Base-by-base conservation (phyloP, 2,329 filamentous ascomycete species). In the Fusarium sp. region DNA sequence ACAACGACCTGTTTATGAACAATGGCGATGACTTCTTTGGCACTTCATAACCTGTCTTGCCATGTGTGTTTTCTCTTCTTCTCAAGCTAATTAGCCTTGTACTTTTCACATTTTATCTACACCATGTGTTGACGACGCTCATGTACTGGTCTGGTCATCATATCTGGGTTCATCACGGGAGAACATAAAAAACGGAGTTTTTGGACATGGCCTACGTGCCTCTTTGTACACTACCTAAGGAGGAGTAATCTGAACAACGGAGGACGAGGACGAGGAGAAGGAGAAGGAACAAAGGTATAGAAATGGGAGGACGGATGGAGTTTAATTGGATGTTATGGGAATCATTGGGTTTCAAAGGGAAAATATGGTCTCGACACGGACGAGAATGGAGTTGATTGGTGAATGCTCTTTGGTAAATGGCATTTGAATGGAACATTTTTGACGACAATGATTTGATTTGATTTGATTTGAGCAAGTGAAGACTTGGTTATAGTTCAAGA, bases 1-100 rank as follows among this genome's bases (percentile, higher is more conserved):
- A 83, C 65, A 85, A 87, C 35, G 83, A 83, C 79, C 87, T 90
- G 86, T 89, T 90, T 74, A 84, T 83, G 31, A 83, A 84, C 72
- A 84, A 82, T 71, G 84, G 82, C 69, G 86, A 89, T 70, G 82
- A 89, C 65, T 88, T 90, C 76, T 90, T 89, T 76, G 83, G 85
- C 61, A 83, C 73, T 72, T 75, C 79, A 65, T 83, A 73, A 78
- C 6, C 9, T 22, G 24, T 35, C 48, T 31, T 54, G 20, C 27
- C 27, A 20, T 16, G 24, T 43, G 14, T 9, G 63, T 60, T 61
- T 48, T n/a, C 24, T 64, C 18, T 35, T 65, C 35, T 48, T 66
- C 22, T 60, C 65, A 61, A 67, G 67, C 58, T 76, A 72, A 75
- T 76, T 54, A 64, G 67, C 66, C 54, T 58, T 68, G 62, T 72